Base-by-base conservation (phyloP, 768 basidiomycete genomes). In the Trametes cubensis region DNA sequence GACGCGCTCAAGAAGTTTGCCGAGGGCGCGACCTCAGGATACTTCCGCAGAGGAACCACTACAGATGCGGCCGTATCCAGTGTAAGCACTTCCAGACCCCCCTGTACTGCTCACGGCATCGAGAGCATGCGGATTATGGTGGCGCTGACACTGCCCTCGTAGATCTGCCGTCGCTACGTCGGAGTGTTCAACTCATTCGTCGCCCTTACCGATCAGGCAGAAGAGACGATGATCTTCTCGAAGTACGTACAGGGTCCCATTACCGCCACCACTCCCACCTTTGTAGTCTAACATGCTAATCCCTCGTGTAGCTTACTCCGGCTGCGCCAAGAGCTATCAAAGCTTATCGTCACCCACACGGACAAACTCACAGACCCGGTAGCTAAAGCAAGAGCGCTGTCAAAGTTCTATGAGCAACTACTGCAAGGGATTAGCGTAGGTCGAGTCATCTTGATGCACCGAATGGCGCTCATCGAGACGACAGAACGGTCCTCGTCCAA, bases 141-240 rank as follows among this genome's bases (percentile, higher is more conserved):
- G 34, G 23, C 41, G 17, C 6, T 58, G 23, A 58, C 38, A 25
- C 47, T 49, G 40, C 17, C 30, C 18, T 46, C 30, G 6, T 65
- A 82, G 90, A 84, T 95, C 15, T 91, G 89, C 71, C 81, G 80
- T 52, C 85, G 87, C 60, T 99, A 98, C 73, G 80, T 88, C 15
- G 78, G 78, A 17, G 72, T 97, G 69, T 98, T 98, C 79, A 88
- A 86, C 62, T 86, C 89, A 2, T 86, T 95, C 64, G 85, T 95
- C 21, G 83, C 85, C 28, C 76, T 99, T 65, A 92, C 91, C 3
- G 83, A 83, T 41, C 88, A 91, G 62, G 88, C 86, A 44, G 94
- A 97, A 66, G 95, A 97, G 72, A 92, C 92, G 10, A 97, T 98
- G 95, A 90, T 98, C 49, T 97, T 97, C 70, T 86, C 90, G 23